These are phyloP conservation scores for Nothophytophthora sp. DNA, from an alignment of 352 stramenopile genomes.

Conservation along the genomic window DNA sequence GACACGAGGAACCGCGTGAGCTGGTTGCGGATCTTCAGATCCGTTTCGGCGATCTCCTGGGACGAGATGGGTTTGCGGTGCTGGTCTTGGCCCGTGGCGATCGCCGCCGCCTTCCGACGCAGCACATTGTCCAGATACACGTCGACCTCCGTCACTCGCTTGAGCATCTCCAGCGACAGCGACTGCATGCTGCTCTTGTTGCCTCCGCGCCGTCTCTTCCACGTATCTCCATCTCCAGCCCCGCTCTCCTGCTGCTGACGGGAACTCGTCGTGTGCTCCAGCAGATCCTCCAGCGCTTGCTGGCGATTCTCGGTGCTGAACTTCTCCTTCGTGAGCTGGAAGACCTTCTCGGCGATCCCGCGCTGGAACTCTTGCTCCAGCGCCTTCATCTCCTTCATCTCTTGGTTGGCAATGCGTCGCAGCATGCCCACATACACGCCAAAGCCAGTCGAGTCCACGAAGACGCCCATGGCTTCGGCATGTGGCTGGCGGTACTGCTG, in stretches of 20 bases:
- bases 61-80: constrained; percentile 53
- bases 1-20: constrained; percentile 71
- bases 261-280: constrained; percentile 36
- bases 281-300: constrained; percentile 63
- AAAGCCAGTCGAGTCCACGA: constrained; percentile 67
- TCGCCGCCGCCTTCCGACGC: constrained; percentile 46
- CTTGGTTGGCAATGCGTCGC: constrained; percentile 67
- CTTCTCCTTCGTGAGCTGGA: constrained; percentile 84
- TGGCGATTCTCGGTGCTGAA: constrained; percentile 84
- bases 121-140: constrained; percentile 86
- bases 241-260: constrained; percentile 5
- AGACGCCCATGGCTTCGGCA: constrained; percentile 62
- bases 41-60: constrained; percentile 69
- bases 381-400: constrained; percentile 81
- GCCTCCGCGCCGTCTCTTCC: constrained; percentile 9
- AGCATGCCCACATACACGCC: constrained; percentile 80
- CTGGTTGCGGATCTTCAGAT: constrained; percentile 80
- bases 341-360: constrained; percentile 75
- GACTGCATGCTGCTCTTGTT: constrained; percentile 45
- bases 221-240: constrained; percentile 7
- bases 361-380: constrained; percentile 83
- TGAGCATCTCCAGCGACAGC: constrained; percentile 80
- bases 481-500: constrained; percentile 70
- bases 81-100: constrained; percentile 28
- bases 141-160: constrained; percentile 79